Conservation (phyloP, 768 basidiomycete species). For the Leccinum aurantiacum region DNA sequence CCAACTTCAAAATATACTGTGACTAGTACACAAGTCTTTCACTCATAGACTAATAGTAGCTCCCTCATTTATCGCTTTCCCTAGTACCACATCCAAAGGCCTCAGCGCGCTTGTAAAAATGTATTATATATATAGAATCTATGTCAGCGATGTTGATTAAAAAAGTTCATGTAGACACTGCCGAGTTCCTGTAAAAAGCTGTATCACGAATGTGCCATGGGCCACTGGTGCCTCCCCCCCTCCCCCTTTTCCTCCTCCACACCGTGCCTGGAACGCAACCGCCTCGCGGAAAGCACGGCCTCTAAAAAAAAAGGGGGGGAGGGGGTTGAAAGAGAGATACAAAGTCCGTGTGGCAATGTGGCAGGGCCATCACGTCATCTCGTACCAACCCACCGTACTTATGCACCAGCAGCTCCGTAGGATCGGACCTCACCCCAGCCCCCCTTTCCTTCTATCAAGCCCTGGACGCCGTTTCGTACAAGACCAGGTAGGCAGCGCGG, state of each 20-base stretch:
- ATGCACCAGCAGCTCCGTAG: neutral
- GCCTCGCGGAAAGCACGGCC: neutral
- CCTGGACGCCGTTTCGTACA: constrained; percentile 13
- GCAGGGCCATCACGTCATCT: neutral
- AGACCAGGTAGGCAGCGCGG: constrained; percentile 25
- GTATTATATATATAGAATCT: too few relatives aligned
- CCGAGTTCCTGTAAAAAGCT: neutral
- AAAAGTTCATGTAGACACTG: neutral
- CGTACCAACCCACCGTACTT: too few relatives aligned
- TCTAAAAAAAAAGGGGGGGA: neutral
- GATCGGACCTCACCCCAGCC: too few relatives aligned
- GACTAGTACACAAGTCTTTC: too few relatives aligned
- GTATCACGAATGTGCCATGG: neutral
- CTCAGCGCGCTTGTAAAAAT: too few relatives aligned
- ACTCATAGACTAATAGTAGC: too few relatives aligned
- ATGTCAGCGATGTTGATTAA: neutral
- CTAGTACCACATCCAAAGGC: too few relatives aligned
- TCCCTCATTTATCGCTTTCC: too few relatives aligned
- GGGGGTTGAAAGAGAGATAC: too few relatives aligned
- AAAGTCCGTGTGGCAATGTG: neutral
- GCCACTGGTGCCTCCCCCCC: too few relatives aligned
- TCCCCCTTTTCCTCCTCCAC: neutral
- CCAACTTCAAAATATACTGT: too few relatives aligned
- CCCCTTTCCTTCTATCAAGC: neutral
- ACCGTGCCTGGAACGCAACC: neutral